Evolutionary conservation across 805 yeast species (phyloP).

Genomic region (Kodamaea nitidulidarum): DNA sequence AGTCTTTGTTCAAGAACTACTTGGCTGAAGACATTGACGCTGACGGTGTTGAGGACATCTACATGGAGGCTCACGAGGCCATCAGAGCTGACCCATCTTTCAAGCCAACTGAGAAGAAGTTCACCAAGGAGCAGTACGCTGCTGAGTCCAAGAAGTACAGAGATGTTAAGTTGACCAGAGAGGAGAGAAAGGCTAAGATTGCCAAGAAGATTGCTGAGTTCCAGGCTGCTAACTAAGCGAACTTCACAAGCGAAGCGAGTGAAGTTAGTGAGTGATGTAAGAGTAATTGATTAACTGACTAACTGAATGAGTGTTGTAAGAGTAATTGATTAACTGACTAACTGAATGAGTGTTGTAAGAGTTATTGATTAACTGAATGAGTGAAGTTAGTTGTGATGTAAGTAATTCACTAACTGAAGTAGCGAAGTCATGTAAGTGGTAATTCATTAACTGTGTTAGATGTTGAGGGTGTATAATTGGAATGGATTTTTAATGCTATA

Average conservation of each 20-base stretch:
- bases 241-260: conserved; percentile 1
- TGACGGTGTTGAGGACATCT: conserved; percentile 92
- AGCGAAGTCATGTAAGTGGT: no score
- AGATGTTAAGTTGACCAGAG: conserved; percentile 82
- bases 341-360: no score
- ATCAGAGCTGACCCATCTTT: conserved; percentile 94
- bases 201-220: conserved; percentile 92
- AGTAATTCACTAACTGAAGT: no score
- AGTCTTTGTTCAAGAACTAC: conserved; percentile 93
- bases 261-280: no score
- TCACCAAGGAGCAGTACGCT: conserved; percentile 97
- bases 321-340: no score
- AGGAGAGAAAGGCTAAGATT: conserved; percentile 84
- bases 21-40: conserved; percentile 96
- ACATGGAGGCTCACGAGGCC: conserved; percentile 88
- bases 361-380: no score
- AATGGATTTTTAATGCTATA: no score
- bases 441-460: no score
- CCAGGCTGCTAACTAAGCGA: conserved; percentile 40
- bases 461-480: no score
- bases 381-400: no score
- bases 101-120: conserved; percentile 87
- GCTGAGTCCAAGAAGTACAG: conserved; percentile 94
- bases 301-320: no score
- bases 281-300: no score